These are phyloP conservation scores for Hordeum vulgare DNA, from an alignment of 176 grass and related monocot species.

Conservation along the genomic window DNA sequence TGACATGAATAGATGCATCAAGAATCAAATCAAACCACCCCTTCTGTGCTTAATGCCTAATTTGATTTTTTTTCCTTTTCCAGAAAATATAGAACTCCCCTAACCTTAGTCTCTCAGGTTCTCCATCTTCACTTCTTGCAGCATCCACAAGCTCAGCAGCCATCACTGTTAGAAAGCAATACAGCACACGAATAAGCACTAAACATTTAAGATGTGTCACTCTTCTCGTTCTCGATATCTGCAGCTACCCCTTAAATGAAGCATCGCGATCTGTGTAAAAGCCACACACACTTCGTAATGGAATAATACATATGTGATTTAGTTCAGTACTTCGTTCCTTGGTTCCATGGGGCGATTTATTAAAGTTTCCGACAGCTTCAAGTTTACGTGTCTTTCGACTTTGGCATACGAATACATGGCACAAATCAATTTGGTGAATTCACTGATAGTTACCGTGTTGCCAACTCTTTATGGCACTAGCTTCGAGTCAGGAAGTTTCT, in stretches of 20 bases:
- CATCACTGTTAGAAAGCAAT: slow-evolving; percentile 53
- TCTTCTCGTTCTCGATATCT: neutral
- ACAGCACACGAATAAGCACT: slow-evolving; percentile 1
- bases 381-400: neutral
- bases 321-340: neutral
- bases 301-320: neutral
- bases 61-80: neutral
- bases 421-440: neutral
- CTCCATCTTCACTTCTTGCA: slow-evolving; percentile 51
- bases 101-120: slow-evolving; percentile 96
- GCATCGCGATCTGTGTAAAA: neutral
- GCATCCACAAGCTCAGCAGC: slow-evolving; percentile 66
- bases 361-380: neutral
- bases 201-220: neutral
- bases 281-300: neutral
- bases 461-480: neutral
- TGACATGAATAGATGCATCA: neutral
- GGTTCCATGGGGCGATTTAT: neutral
- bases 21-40: neutral
- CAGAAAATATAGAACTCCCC: slow-evolving; percentile 26
- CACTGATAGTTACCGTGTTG: neutral
- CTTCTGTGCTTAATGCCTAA: neutral
- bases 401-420: neutral
- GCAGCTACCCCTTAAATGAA: neutral
- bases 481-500: neutral